Base-by-base conservation (phyloP, 331 rosid species). In the Quercus lobata region DNA sequence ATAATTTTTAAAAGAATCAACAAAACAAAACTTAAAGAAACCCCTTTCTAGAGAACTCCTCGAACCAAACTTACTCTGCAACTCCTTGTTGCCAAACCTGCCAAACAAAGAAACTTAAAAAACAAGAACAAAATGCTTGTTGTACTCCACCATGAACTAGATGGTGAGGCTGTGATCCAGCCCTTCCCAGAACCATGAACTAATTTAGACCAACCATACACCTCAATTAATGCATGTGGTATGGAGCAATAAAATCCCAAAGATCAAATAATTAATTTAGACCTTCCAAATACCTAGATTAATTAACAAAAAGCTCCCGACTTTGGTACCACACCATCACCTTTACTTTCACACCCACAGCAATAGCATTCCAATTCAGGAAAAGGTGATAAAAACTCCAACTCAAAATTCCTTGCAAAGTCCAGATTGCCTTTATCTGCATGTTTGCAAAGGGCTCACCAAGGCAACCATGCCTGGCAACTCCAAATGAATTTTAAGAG, bases 331-430 rank as follows among this genome's bases (percentile, higher is more conserved):
- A 89, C 37, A 92, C 97, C 97, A 94, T 92, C 57, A 89, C 96
- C 81, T 90, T 86, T 25, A 96, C 98, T 73, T 94, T 94, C 63
- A 94, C 97, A 69, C 97, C 98, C 0, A 94, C 97, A 73, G 92
- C 97, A 97, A 94, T 94, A 82, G 98, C 98, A 81, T 94, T 92
- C 98, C 97, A 94, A 73, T 91, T 89, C 91, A 4, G 96, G 96
- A 65, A 91, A 91, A 14, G 96, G 94, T 24, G 96, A 94, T 5
- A 89, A 57, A 74, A 90, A 83, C 83, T 94, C 98, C 72, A 94
- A 74, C 57, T 94, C 98, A 73, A 94, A 94, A 75, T 92, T 94
- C 86, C 98, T 94, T 63, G 91, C 86, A 92, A 85, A 41, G 91
- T 85, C 98, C 97, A 94, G 44, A 94, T 92, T 21, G 97, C 94